Conservation (phyloP, 1,139 yeast species). For the Yamadazyma songkhlaensis region DNA sequence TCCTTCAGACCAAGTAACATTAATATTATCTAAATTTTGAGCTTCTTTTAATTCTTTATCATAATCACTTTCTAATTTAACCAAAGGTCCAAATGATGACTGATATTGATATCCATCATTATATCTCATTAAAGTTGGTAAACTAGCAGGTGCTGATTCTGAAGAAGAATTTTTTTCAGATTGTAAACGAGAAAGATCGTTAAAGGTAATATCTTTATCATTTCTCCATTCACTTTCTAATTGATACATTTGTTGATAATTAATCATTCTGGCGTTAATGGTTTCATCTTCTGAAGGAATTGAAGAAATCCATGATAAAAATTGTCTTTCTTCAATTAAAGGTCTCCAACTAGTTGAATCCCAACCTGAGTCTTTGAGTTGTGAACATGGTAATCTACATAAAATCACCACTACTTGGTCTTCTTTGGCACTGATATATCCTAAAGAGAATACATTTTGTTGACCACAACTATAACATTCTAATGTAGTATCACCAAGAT, state of each 20-base stretch:
- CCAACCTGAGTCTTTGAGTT: conserved; percentile 73
- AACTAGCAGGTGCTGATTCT: conserved; percentile 25
- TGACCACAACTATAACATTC: conserved; percentile 93
- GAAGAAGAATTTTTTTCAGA: conserved; percentile 22
- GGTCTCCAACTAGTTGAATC: conserved; percentile 89
- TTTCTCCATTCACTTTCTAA: conserved; percentile 83
- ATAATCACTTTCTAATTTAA: conserved; percentile 76
- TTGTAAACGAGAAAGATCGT: conserved; percentile 33
- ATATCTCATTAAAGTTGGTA: conserved; percentile 74
- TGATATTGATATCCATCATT: conserved; percentile 86
- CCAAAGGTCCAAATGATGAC: conserved; percentile 79
- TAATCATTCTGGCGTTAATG: conserved; percentile 50
- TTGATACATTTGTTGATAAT: conserved; percentile 65
- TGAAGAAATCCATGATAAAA: conserved; percentile 79
- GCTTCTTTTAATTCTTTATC: conserved; percentile 76
- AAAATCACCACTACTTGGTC: conserved; percentile 85
- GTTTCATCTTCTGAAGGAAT: conserved; percentile 64
- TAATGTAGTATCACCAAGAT: conserved; percentile 77
- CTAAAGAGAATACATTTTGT: conserved; percentile 75
- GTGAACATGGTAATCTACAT: conserved; percentile 90
- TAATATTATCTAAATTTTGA: conserved; percentile 71
- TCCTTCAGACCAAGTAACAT: conserved; percentile 73
- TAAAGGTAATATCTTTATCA: conserved; percentile 65
- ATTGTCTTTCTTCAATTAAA: conserved; percentile 72
- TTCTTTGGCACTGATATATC: conserved; percentile 84